Evolutionary conservation across 345 rosid genomes (phyloP).

Genomic region (Gossypium australe): DNA sequence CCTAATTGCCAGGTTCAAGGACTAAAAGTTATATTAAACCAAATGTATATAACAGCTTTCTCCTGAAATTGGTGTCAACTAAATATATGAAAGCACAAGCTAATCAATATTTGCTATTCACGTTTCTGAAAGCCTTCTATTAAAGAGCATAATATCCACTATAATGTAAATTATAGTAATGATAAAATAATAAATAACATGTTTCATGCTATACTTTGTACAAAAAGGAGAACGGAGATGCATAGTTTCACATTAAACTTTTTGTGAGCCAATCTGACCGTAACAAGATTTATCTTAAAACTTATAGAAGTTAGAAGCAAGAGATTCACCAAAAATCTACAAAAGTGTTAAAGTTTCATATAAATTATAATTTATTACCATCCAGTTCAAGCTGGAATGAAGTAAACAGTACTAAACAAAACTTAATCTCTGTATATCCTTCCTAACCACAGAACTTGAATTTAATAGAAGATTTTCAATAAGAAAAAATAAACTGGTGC

Average conservation of each 20-base stretch:
- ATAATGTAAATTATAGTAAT: not conserved
- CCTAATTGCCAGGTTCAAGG: too few species aligned
- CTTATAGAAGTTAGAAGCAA: not conserved
- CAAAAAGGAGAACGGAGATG: not conserved
- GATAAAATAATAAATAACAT: not conserved
- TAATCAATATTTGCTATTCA: not conserved
- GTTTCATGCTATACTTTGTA: not conserved
- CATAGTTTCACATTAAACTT: not conserved
- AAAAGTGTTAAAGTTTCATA: not conserved
- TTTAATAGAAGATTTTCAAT: not conserved
- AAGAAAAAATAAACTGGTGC: not conserved
- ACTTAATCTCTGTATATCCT: not conserved
- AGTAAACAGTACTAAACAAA: not conserved
- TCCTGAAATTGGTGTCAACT: not conserved
- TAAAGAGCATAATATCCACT: not conserved
- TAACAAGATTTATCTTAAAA: not conserved
- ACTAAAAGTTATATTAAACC: too few species aligned
- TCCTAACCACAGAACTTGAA: not conserved
- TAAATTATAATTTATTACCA: not conserved
- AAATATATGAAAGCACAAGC: not conserved
- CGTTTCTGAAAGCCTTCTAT: not conserved
- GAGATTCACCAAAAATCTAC: not conserved
- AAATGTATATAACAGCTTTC: not conserved
- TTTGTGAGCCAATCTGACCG: not conserved
- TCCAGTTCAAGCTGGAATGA: not conserved